Percentiles rank a stretch among this genome's conserved stretches.
Evolutionary conservation across 2,329 filamentous ascomycete genomes (phyloP).

Genomic region (Aspergillus sp.): DNA sequence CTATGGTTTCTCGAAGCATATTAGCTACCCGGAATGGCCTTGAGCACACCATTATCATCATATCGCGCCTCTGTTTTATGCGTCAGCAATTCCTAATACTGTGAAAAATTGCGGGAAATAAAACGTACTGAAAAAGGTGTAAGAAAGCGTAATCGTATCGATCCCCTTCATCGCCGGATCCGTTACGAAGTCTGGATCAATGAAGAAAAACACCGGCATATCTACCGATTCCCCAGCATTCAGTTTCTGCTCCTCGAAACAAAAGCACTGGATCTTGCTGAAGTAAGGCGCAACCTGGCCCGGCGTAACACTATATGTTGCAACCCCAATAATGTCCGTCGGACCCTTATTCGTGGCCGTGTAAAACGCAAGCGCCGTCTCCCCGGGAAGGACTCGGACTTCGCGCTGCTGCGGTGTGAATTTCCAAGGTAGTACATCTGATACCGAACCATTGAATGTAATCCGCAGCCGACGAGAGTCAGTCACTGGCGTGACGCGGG

Average conservation of each 20-base stretch:
- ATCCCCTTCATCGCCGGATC: conserved; percentile 92
- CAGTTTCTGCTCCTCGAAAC: conserved; percentile 93
- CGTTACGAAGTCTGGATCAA: conserved; percentile 90
- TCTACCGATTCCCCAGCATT: conserved; percentile 96
- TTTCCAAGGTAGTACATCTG: conserved; percentile 94
- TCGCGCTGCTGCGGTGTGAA: conserved; percentile 96
- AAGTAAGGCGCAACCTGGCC: conserved; percentile 96
- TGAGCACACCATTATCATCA: conserved; percentile 74
- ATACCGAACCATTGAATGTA: conserved; percentile 94
- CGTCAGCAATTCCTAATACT: conserved; percentile 35
- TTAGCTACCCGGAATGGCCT: conserved; percentile 48
- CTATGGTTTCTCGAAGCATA: not conserved
- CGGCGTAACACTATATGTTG: conserved; percentile 95
- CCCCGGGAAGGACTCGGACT: conserved; percentile 89
- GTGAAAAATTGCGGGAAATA: not conserved
- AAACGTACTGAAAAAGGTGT: conserved; percentile 93
- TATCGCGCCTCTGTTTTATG: conserved; percentile 69
- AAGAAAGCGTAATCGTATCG: conserved; percentile 91
- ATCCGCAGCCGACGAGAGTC: conserved; percentile 83
- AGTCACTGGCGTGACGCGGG: conserved; percentile 76
- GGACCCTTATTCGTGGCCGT: conserved; percentile 90
- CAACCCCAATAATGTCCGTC: conserved; percentile 94
- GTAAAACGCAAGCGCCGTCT: conserved; percentile 96
- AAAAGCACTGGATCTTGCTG: conserved; percentile 99
- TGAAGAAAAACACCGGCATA: conserved; percentile 99